Evolutionary conservation across 371 early-diverging fungal genomes (phyloP), one percentile per base, ranked within the genome.

Genomic region (Apophysomyces sp.): DNA sequence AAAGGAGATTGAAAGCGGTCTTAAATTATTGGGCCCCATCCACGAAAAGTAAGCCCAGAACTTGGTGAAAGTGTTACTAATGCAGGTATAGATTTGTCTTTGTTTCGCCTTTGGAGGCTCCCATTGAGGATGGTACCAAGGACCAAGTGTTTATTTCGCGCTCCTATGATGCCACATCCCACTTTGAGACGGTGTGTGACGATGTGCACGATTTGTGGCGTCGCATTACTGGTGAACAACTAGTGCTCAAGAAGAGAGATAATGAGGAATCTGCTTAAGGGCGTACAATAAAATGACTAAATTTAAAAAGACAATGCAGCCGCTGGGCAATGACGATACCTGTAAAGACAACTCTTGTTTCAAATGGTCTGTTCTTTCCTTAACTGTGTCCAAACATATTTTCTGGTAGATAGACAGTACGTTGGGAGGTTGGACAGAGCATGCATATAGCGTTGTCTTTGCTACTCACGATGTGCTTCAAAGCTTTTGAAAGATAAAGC

Each of bases 161-260:
- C 67, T 94, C 94, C 37, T 99, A 98, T 69, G 99, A 99, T 84
- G 98, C 99, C 34, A 95, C 99, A 4, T 92, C 95, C 21, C 98
- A 99, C 87, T 98, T 99, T 87, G 99, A 97, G 77, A 93, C 98
- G 55, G 93, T 97, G 26, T 98, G 94, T 73, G 90, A 92, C 56
- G 99, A 99, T 77, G 95, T 98, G 62, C 94, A 95, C 83, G 84
- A 86, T 66, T 78, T 99, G 40, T 99, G 97, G 80, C 86, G 87
- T 76, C 88, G 98, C 57, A 81, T 93, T 60, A 96, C 95, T 7
- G 98, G 98, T 54, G 83, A 88, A 44, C 93, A 93, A 3, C 81
- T 98, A 56, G 87, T 86, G 29, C 74, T 93, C 52, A 87, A 90
- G 85, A 83, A 87, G 74, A 81, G 86, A 58, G 72, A 66, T 26